phyloP scores from a whole-genome alignment of 2,329 filamentous ascomycete genomes.

The Alternaria triticimaculans region DNA sequence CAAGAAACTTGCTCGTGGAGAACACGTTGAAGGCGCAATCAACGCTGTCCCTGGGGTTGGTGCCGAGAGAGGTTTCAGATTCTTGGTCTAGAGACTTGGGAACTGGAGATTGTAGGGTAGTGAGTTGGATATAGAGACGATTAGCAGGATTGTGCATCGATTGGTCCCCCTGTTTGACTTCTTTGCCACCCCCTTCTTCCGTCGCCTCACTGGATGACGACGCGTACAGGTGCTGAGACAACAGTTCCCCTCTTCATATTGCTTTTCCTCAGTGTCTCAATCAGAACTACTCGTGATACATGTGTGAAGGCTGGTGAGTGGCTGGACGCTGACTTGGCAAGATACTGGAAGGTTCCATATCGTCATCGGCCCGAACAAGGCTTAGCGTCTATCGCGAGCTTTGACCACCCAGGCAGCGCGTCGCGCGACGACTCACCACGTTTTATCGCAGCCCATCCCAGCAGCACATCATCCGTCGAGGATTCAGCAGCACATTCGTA shows the following conservation, averaged over 20 bases:
- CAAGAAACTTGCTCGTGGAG: slow-evolving; percentile 70
- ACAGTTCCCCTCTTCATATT: neutral
- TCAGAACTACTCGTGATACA: neutral
- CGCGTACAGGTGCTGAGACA: neutral
- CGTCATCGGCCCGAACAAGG: slow-evolving; percentile 15
- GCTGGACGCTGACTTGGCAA: slow-evolving; percentile 7
- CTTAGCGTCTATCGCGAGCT: slow-evolving; percentile 12
- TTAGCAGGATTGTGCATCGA: neutral
- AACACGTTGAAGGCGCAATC: slow-evolving; percentile 60
- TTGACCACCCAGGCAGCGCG: slow-evolving; percentile 17
- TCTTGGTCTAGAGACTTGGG: slow-evolving; percentile 59
- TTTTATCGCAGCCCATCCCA: slow-evolving; percentile 20
- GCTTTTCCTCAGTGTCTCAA: neutral
- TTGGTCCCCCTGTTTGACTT: slow-evolving; percentile 6
- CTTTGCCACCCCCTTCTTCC: slow-evolving; percentile 6
- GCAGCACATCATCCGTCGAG: slow-evolving; percentile 19
- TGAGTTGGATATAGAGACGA: neutral
- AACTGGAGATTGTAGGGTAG: neutral
- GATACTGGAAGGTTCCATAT: slow-evolving; percentile 31
- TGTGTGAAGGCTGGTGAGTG: neutral
- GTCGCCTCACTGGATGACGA: neutral
- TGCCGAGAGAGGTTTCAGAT: slow-evolving; percentile 69
- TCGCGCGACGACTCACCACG: slow-evolving; percentile 16
- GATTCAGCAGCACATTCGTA: neutral
- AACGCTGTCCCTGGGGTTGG: slow-evolving; percentile 63